A percentile compares a stretch with the other conserved stretches of the same genome.
These are phyloP conservation scores for Microdochium nivale DNA, from an alignment of 2,329 filamentous ascomycete species.

Conservation along the genomic window DNA sequence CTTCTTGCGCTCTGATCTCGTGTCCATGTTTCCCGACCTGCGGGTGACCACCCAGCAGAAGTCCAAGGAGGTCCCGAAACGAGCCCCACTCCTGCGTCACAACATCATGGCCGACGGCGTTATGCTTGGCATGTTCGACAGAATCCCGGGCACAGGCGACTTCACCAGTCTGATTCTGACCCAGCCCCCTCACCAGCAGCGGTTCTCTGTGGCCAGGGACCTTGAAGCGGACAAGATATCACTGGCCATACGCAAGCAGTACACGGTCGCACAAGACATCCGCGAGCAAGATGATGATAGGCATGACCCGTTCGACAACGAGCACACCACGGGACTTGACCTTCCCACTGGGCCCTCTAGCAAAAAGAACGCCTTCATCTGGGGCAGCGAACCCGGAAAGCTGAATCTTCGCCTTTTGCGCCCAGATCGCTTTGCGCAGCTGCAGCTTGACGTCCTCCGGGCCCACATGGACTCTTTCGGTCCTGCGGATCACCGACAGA, in stretches of 20 bases:
- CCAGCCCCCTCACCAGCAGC: conserved; percentile 29
- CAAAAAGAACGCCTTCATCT: background rate
- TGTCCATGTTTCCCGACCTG: conserved; percentile 28
- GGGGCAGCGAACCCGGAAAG: no score
- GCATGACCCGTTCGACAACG: conserved; percentile 4
- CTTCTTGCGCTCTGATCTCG: conserved; percentile 25
- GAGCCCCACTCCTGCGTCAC: conserved; percentile 19
- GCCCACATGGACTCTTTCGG: background rate
- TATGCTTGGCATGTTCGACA: conserved; percentile 23
- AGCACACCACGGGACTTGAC: conserved; percentile 2
- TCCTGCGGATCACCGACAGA: no score
- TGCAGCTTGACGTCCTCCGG: background rate
- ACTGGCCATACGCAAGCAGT: conserved; percentile 12
- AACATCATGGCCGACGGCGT: conserved; percentile 20
- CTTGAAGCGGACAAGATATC: conserved; percentile 8
- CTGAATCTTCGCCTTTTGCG: background rate
- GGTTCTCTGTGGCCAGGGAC: conserved; percentile 15
- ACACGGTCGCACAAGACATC: conserved; percentile 11
- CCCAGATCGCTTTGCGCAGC: conserved; percentile 3
- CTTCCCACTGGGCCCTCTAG: background rate
- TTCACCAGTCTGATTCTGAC: conserved; percentile 19
- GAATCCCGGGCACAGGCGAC: conserved; percentile 11
- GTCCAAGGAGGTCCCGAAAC: conserved; percentile 8
- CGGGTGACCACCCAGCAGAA: conserved; percentile 9
- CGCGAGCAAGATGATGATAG: no score